Evolutionary conservation across 106 monocot species (phyloP).

Genomic region (Iris macrosiphon): DNA sequence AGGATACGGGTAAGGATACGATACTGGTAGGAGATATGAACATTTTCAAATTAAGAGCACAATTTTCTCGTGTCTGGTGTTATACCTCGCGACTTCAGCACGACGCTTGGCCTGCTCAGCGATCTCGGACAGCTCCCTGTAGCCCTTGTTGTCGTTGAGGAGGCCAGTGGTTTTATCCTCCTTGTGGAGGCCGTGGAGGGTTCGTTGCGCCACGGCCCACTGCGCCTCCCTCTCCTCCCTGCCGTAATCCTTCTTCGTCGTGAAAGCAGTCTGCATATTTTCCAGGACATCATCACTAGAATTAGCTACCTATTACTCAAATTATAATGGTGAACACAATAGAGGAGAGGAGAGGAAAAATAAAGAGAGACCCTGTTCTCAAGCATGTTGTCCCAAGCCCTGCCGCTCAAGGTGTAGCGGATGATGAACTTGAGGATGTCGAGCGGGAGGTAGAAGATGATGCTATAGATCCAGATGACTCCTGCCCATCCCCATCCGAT

Average conservation of each 20-base stretch:
- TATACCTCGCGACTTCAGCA: constrained; percentile 31
- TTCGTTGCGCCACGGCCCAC: constrained; percentile 27
- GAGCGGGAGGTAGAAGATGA: constrained; percentile 24
- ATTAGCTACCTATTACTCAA: no score
- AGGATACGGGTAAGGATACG: no score
- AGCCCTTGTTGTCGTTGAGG: constrained; percentile 14
- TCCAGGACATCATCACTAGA: no score
- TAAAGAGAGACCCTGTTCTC: constrained; percentile 12
- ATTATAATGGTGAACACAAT: no score
- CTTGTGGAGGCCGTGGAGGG: constrained; percentile 20
- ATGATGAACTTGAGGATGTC: constrained; percentile 31
- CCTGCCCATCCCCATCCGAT: constrained; percentile 37
- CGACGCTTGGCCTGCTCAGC: constrained; percentile 30
- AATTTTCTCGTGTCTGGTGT: no score
- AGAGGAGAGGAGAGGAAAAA: no score
- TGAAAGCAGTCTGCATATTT: constrained; percentile 29
- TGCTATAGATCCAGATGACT: constrained; percentile 22
- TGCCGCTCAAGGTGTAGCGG: constrained; percentile 24
- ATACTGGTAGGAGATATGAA: no score
- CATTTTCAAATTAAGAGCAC: no score
- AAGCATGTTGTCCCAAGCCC: constrained; percentile 25
- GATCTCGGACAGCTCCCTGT: constrained; percentile 23
- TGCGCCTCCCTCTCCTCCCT: constrained; percentile 28
- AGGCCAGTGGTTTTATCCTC: background rate
- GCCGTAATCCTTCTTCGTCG: constrained; percentile 21